Base-by-base conservation (phyloP, 1,284 basidiomycete species). In the Schizopora paradoxa region DNA sequence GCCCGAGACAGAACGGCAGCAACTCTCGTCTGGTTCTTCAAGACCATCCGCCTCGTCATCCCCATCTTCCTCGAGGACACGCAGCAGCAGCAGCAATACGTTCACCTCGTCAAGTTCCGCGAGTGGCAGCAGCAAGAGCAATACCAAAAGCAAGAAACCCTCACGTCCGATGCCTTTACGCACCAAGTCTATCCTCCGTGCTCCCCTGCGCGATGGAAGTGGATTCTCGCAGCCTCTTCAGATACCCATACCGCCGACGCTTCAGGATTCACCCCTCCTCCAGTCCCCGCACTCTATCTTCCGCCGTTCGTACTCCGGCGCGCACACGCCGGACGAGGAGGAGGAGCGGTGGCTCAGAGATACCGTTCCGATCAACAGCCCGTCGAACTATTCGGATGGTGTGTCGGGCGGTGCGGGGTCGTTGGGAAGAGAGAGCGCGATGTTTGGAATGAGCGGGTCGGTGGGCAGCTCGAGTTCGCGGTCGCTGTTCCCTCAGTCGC, bases 341-440 rank as follows among this genome's bases (percentile, higher is more conserved):
- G 74, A 79, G 51, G 72, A 82, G 52, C 64, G 67, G 47, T 82
- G 79, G 79, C 64, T 82, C 42, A 66, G 73, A 56, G 79, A 82
- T 63, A 79, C 76, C 48, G 64, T 81, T 0, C 78, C 79, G 11
- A 43, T 48, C 10, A 38, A 38, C 14, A n/a, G n/a, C n/a, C n/a
- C n/a, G n/a, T n/a, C n/a, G n/a, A n/a, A n/a, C n/a, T n/a, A n/a
- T n/a, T n/a, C n/a, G n/a, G n/a, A n/a, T n/a, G n/a, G n/a, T n/a
- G n/a, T n/a, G n/a, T n/a, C n/a, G n/a, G n/a, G n/a, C n/a, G n/a
- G n/a, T n/a, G n/a, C n/a, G n/a, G n/a, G n/a, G n/a, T n/a, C n/a
- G n/a, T n/a, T n/a, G n/a, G n/a, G n/a, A n/a, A n/a, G n/a, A n/a
- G n/a, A n/a, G n/a, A n/a, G n/a, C n/a, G n/a, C n/a, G n/a, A n/a